These are phyloP conservation scores for Chytridium lagenaria DNA, from an alignment of 371 early-diverging fungal species.

Conservation along the genomic window DNA sequence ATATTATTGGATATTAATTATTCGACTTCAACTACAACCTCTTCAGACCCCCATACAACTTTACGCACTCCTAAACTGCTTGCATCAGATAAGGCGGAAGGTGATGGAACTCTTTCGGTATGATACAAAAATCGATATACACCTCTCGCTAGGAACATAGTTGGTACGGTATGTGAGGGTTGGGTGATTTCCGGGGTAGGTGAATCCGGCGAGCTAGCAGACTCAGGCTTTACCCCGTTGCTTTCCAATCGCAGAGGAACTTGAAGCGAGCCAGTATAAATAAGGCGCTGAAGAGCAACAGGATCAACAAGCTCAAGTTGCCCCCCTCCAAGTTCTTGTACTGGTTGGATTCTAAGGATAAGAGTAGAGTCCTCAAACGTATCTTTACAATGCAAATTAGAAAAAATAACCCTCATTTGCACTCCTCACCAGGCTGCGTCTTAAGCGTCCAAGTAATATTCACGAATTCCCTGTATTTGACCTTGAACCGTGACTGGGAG, in stretches of 20 bases:
- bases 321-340: constrained; percentile 37
- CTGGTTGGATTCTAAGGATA: constrained; percentile 35
- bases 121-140: constrained; percentile 20
- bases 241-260: constrained; percentile 16
- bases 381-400: not conserved
- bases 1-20: no score
- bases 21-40: constrained; percentile 24
- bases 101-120: not conserved
- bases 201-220: constrained; percentile 6
- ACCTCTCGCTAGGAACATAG: constrained; percentile 33
- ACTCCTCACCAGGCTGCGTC: constrained; percentile 38
- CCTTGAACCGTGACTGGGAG: constrained; percentile 12
- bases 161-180: constrained; percentile 10
- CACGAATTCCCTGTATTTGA: constrained; percentile 28
- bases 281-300: not conserved
- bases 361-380: constrained; percentile 26
- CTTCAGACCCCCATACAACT: constrained; percentile 27
- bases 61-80: constrained; percentile 15
- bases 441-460: constrained; percentile 36
- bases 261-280: constrained; percentile 16
- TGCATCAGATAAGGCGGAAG: constrained; percentile 15
- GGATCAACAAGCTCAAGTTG: constrained; percentile 13
- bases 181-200: not conserved
- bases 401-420: no score
- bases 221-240: not conserved